Evolutionary conservation across 2,329 filamentous ascomycete genomes (phyloP).

Genomic region (Malbranchea cinnamomea): DNA sequence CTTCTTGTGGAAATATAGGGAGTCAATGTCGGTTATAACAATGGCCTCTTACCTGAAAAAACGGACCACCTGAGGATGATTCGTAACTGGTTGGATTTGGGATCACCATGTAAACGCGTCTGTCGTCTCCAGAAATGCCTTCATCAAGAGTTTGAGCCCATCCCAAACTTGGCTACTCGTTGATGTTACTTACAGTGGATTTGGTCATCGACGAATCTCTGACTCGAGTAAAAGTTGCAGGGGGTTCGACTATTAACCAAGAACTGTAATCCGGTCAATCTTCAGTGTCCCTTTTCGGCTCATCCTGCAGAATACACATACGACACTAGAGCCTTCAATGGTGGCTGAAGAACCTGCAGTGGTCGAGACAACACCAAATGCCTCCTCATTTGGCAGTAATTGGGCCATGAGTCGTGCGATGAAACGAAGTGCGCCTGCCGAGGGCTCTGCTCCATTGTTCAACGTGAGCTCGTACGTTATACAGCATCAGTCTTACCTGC

Average conservation of each 20-base stretch:
- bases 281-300: neutral
- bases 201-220: slow-evolving; percentile 55
- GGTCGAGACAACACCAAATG: slow-evolving; percentile 41
- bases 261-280: slow-evolving; percentile 23
- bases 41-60: slow-evolving; percentile 37
- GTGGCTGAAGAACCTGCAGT: slow-evolving; percentile 37
- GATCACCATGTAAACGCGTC: slow-evolving; percentile 48
- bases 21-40: too few relatives aligned
- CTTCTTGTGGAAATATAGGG: neutral
- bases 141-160: slow-evolving; percentile 3
- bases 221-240: slow-evolving; percentile 55
- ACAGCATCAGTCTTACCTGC: slow-evolving; percentile 17
- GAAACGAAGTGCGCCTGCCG: slow-evolving; percentile 47
- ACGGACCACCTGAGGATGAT: slow-evolving; percentile 48
- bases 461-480: slow-evolving; percentile 9
- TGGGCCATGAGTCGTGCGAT: slow-evolving; percentile 44
- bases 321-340: slow-evolving; percentile 43
- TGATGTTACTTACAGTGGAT: slow-evolving; percentile 37
- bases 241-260: slow-evolving; percentile 47
- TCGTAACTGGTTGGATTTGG: slow-evolving; percentile 41
- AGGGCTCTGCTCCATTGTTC: slow-evolving; percentile 27
- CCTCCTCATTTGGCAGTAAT: slow-evolving; percentile 37
- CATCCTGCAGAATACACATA: slow-evolving; percentile 13
- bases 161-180: neutral
- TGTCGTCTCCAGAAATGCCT: slow-evolving; percentile 22